Evolutionary conservation across 2,329 filamentous ascomycete genomes (phyloP), one percentile per base, ranked within the genome.

Genomic region (Fusarium transvaalense): DNA sequence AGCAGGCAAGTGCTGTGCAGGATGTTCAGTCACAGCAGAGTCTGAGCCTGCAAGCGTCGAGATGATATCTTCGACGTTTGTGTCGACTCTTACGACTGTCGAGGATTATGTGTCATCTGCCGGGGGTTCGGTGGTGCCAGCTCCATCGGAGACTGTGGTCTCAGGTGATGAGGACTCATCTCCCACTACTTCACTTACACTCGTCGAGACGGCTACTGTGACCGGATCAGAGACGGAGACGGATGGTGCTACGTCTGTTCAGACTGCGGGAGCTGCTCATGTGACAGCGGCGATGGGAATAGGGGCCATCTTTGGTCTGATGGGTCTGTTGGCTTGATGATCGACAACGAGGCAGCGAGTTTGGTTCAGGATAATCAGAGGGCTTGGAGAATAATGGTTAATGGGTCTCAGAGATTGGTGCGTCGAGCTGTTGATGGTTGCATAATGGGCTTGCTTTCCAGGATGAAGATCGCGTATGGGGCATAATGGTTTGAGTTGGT

Each of bases 281-380:
- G 59, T 64, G 32, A 73, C 59, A 48, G 71, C 53, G 15, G 72
- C 64, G 27, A 53, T 74, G 35, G 72, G 71, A 29, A 61, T 74
- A 50, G 67, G 72, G 37, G 72, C 64, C 46, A 37, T 74, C 21
- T 42, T 74, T 42, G 72, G 72, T 42, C 35, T 74, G 32, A 63
- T 74, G 61, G 67, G 61, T 31, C 50, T 74, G n/a, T 64, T 73
- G 55, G 69, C 46, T 53, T 74, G 51, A 73, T 46, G 34, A 34
- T 46, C 14, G 48, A 45, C 23, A 43, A 19, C 19, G 56, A 38
- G 51, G n/a, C 15, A 52, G 12, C 7, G 50, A 31, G 32, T 19
- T 17, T 13, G 39, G 15, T 10, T 15, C n/a, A 58, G 38, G 27
- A 27, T 25, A 14, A 27, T 34, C 21, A 56, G 27, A 12, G 31